Evolutionary conservation across 2,329 filamentous ascomycete species (phyloP).

Genomic region (Trichoderma oligosporum): DNA sequence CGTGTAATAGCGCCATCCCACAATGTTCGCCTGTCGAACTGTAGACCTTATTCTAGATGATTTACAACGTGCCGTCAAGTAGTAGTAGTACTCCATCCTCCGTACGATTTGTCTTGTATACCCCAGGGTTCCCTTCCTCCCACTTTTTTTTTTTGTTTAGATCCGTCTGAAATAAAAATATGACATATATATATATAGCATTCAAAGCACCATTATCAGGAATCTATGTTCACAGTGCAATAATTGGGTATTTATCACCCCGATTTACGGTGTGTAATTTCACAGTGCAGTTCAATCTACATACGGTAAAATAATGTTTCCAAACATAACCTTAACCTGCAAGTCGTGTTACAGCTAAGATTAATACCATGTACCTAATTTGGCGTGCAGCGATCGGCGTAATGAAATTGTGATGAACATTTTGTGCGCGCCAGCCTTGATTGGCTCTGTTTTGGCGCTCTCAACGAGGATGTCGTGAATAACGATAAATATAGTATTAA

Average conservation of each 20-base stretch:
- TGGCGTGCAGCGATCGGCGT: slow-evolving; percentile 9
- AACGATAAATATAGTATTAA: neutral
- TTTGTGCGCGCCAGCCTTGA: slow-evolving; percentile 6
- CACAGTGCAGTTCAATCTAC: neutral
- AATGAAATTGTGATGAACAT: slow-evolving; percentile 14
- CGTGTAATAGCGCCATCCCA: neutral
- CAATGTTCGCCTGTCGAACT: neutral
- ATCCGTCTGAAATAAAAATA: slow-evolving; percentile 1
- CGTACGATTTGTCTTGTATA: too few relatives aligned
- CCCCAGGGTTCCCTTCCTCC: slow-evolving; percentile 4
- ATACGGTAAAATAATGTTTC: neutral
- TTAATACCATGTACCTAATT: neutral
- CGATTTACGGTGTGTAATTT: neutral
- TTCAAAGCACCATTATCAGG: neutral
- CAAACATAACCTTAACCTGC: neutral
- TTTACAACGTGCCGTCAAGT: too few relatives aligned
- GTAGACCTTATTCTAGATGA: too few relatives aligned
- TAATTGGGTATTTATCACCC: too few relatives aligned
- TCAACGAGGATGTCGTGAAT: neutral
- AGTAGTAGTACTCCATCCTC: too few relatives aligned
- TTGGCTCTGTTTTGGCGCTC: neutral
- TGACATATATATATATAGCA: neutral
- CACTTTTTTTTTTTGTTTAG: neutral
- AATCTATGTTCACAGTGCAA: neutral
- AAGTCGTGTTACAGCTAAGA: slow-evolving; percentile 1